phyloP scores from a whole-genome alignment of 805 yeast species.

The Candida jianshihensis region DNA sequence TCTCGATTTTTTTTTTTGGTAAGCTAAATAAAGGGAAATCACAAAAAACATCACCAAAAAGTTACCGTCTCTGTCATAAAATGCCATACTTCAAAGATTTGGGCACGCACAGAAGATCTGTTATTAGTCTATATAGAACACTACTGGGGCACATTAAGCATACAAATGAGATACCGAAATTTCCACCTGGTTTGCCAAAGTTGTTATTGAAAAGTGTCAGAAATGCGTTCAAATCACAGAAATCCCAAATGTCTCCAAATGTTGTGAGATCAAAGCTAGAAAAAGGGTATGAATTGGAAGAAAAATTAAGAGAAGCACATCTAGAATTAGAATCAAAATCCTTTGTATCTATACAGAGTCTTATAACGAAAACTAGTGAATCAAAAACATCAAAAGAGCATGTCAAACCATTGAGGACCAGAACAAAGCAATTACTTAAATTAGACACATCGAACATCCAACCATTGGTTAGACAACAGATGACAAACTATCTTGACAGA shows the following conservation, averaged over 20 bases:
- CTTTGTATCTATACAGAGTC: not conserved
- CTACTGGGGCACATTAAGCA: slow-evolving; percentile 21
- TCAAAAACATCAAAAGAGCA: not conserved
- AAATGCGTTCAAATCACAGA: slow-evolving; percentile 8
- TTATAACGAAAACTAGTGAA: no score
- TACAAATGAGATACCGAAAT: slow-evolving; percentile 1
- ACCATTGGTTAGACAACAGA: slow-evolving; percentile 10
- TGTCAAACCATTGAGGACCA: not conserved
- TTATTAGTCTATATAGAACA: slow-evolving; percentile 24
- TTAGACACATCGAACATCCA: slow-evolving; percentile 13
- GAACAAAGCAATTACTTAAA: slow-evolving; percentile 12
- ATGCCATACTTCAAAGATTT: slow-evolving; percentile 25
- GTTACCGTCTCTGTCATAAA: slow-evolving; percentile 5
- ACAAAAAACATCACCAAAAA: no score
- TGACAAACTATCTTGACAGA: slow-evolving; percentile 8
- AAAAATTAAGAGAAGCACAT: slow-evolving; percentile 6
- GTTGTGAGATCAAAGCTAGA: slow-evolving; percentile 5
- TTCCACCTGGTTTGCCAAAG: not conserved
- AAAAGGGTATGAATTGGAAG: slow-evolving; percentile 11
- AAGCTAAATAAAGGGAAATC: no score
- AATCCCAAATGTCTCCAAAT: slow-evolving; percentile 16
- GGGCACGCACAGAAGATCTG: slow-evolving; percentile 23
- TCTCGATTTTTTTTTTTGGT: no score
- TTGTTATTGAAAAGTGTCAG: not conserved
- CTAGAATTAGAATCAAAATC: not conserved